A percentile compares a stretch with the other conserved stretches of the same genome.
Conservation (phyloP, 352 stramenopile genomes). For the Elongisporangium undulatum region DNA sequence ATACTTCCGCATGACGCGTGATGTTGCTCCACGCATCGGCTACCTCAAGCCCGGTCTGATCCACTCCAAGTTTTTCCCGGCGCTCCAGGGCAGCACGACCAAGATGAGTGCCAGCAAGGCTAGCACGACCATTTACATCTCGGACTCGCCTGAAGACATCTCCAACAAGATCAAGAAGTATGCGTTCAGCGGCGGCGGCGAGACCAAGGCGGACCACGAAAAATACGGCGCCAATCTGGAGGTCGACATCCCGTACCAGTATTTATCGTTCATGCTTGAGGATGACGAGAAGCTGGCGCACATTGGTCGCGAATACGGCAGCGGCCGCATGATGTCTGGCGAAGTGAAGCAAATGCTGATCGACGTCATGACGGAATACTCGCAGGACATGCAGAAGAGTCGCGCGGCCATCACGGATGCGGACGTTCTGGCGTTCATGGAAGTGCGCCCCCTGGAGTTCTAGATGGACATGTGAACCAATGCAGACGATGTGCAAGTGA, state of each 20-base stretch:
- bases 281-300: conserved; percentile 95
- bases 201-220: conserved; percentile 98
- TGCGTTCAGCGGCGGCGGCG: conserved; percentile 92
- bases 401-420: conserved; percentile 94
- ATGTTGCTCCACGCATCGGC: conserved; percentile 97
- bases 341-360: conserved; percentile 99
- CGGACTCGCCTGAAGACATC: conserved; percentile 97
- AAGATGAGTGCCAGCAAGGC: conserved; percentile 99
- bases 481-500: neutral
- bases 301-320: conserved; percentile 95
- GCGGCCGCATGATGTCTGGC: conserved; percentile 94
- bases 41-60: conserved; percentile 97
- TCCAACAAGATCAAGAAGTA: conserved; percentile 89
- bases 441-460: conserved; percentile 89
- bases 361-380: conserved; percentile 89
- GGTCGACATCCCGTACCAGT: conserved; percentile 98
- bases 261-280: conserved; percentile 99
- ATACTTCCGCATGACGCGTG: conserved; percentile 98
- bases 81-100: conserved; percentile 94
- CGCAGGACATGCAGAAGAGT: conserved; percentile 93
- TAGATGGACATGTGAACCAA: conserved; percentile 24
- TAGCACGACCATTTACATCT: conserved; percentile 99
- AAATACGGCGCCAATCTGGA: conserved; percentile 98
- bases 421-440: conserved; percentile 97
- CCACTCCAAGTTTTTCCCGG: conserved; percentile 99